A percentile compares a stretch with the other conserved stretches of the same genome.
Evolutionary conservation across 306 rosid genomes (phyloP).

Genomic region (Canavalia gladiata): DNA sequence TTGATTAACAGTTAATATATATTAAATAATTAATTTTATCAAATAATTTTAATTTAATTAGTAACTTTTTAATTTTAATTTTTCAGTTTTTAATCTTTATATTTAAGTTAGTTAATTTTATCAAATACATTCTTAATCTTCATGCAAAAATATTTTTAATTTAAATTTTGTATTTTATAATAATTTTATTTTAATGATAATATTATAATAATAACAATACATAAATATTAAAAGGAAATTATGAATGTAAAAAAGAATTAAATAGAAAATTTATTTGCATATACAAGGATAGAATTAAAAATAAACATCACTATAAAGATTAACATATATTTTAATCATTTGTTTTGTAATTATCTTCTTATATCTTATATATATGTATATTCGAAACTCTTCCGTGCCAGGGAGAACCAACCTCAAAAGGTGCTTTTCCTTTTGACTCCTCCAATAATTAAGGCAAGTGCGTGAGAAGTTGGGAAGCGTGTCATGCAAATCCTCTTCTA

Average conservation of each 20-base stretch:
- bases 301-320: not conserved
- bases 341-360: not conserved
- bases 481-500: constrained; percentile 45
- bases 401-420: constrained; percentile 50
- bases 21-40: too few species aligned
- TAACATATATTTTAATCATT: not conserved
- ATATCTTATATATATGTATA: too few species aligned
- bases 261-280: not conserved
- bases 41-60: too few species aligned
- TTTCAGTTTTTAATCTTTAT: too few species aligned
- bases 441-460: constrained; percentile 46
- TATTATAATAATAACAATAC: not conserved
- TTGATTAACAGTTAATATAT: too few species aligned
- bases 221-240: not conserved
- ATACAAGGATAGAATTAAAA: not conserved
- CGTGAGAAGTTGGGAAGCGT: constrained; percentile 36
- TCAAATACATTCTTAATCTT: not conserved
- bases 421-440: constrained; percentile 39
- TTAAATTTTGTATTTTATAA: not conserved
- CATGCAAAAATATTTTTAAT: not conserved
- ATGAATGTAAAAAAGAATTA: too few species aligned
- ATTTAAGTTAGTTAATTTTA: too few species aligned
- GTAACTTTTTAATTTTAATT: too few species aligned
- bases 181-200: not conserved
- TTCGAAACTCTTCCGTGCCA: not conserved